Evolutionary conservation across 495 filamentous ascomycete genomes (phyloP), one percentile per base, ranked within the genome.

Genomic region (Aspergillus carlsbadensis): DNA sequence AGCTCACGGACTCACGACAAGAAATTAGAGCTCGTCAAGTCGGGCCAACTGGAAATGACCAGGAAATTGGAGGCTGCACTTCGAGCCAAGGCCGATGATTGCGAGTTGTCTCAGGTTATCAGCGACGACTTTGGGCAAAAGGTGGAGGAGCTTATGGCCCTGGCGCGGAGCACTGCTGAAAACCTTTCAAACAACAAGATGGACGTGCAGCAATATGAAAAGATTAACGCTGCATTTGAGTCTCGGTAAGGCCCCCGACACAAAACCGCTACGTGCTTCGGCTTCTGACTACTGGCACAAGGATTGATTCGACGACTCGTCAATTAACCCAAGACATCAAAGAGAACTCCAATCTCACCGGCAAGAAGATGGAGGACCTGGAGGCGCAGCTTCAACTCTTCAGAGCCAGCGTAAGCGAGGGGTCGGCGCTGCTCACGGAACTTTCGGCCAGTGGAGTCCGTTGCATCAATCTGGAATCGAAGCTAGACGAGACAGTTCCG

Each of bases 41-140:
- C 57, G 3, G 62, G 64, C n/a, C 74, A 77, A 42, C 36, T 54
- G 6, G 58, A 57, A 10, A 54, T 73, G 13, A 31, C 61, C 3
- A 59, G 59, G 13, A 66, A 53, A 6, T 13, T 77, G 2, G 42
- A 59, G 2, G 52, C 54, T 0, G 59, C 48, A 0, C 61, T 68
- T 7, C 36, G 65, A 13, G 26, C 48, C 2, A 42, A 67, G 35
- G 33, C 35, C 13, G 44, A 47, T 22, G 20, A 57, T 10, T 54
- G 57, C 15, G 22, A 49, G 10, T 52, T 46, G 13, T 59, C 59
- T 15, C 62, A 63, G 24, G 55, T 13, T 1, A 55, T 68, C 6
- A 14, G 61, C 4, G 40, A 61, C 13, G 53, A 50, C 11, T 24
- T 69, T 6, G 44, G 47, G 20, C 33, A 52, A 4, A 47, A 37